Percentiles rank a stretch among this genome's conserved stretches.
Conservation (phyloP, 2,329 filamentous ascomycete genomes). For the Apiospora hydei region DNA sequence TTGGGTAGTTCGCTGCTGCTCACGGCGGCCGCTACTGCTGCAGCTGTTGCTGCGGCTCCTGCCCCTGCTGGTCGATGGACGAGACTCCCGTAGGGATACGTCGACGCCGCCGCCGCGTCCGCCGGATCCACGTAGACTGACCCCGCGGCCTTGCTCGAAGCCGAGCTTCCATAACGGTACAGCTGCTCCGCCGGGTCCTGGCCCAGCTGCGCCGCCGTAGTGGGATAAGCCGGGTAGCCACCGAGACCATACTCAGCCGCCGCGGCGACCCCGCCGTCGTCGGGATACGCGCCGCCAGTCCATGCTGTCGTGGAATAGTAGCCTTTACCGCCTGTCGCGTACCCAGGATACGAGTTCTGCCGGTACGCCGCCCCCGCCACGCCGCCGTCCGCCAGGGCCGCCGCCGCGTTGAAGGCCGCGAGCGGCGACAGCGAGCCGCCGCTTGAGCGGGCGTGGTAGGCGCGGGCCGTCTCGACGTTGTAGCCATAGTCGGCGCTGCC, state of each 20-base stretch:
- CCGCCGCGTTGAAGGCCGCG: conserved; percentile 44
- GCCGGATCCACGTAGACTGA: conserved; percentile 48
- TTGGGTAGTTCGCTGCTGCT: conserved; percentile 42
- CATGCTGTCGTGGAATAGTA: conserved; percentile 43
- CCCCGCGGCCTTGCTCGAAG: conserved; percentile 33
- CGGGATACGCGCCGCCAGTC: conserved; percentile 43
- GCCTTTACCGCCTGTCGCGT: conserved; percentile 33
- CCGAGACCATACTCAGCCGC: conserved; percentile 45
- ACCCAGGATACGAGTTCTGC: conserved; percentile 42
- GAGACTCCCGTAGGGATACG: conserved; percentile 46
- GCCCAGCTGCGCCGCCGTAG: conserved; percentile 38
- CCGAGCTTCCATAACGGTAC: conserved; percentile 39
- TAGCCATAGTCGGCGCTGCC: conserved; percentile 44
- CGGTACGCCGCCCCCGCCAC: conserved; percentile 42
- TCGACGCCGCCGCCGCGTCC: conserved; percentile 31
- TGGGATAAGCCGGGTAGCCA: conserved; percentile 42
- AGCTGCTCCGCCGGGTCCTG: conserved; percentile 45
- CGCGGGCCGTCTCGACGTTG: conserved; percentile 45
- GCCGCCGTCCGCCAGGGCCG: conserved; percentile 39
- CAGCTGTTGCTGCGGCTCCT: conserved; percentile 32
- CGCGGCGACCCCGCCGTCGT: conserved; percentile 36
- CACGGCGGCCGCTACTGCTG: conserved; percentile 20
- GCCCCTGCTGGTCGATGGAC: conserved; percentile 44
- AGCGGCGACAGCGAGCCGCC: conserved; percentile 37
- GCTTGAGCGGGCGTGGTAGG: conserved; percentile 40